Conservation (phyloP, 148 eudicot genomes). For the Rhododendron williamsianum region DNA sequence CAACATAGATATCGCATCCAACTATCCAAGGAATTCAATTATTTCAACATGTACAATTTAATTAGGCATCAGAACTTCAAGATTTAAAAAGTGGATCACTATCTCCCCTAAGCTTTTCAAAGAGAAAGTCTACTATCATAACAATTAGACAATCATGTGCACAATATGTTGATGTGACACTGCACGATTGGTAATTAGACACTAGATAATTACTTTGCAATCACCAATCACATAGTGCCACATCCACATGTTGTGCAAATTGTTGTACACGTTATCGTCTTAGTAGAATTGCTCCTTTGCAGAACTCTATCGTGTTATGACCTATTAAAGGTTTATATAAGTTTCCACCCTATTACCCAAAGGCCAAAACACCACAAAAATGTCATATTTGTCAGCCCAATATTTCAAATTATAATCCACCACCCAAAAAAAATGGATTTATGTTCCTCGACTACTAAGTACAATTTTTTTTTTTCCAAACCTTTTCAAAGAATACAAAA, state of each 20-base stretch:
- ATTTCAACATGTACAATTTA: not conserved
- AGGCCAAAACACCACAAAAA: not conserved
- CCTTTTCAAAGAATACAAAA: no score
- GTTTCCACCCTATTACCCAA: not conserved
- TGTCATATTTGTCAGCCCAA: not conserved
- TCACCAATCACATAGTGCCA: not conserved
- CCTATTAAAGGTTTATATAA: not conserved
- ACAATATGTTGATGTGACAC: not conserved
- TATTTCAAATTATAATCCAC: not conserved
- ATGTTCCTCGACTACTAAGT: no score
- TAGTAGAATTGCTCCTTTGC: not conserved
- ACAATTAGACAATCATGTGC: not conserved
- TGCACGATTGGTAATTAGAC: not conserved
- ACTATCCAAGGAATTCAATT: not conserved
- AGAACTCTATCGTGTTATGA: not conserved
- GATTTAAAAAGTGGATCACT: not conserved
- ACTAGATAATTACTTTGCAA: not conserved
- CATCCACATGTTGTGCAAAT: not conserved
- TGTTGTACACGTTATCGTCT: not conserved
- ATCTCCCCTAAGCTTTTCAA: not conserved
- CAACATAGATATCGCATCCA: not conserved
- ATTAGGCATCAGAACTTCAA: not conserved
- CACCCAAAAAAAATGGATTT: not conserved
- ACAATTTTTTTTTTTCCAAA: no score
- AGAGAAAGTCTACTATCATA: not conserved